Percentiles rank a stretch among this genome's conserved stretches.
These are phyloP conservation scores for Microdochium trichocladiopsis DNA, from an alignment of 2,329 filamentous ascomycete species.

Conservation along the genomic window DNA sequence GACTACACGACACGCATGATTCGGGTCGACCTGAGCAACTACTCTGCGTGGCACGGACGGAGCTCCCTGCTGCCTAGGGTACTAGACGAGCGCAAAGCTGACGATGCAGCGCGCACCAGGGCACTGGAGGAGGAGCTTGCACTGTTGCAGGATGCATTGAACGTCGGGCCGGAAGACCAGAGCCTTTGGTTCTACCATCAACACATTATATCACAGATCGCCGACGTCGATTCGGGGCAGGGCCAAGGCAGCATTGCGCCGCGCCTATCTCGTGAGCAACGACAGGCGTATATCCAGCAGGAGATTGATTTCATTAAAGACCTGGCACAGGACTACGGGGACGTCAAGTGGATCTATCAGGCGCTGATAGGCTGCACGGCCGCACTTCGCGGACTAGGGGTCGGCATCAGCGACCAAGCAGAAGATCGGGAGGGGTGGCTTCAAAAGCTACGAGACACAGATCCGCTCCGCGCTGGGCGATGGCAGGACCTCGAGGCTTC, in stretches of 20 bases:
- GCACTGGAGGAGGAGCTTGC: slow-evolving; percentile 75
- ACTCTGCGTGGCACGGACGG: slow-evolving; percentile 93
- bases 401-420: slow-evolving; percentile 10
- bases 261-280: not conserved
- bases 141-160: slow-evolving; percentile 70
- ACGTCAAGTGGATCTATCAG: slow-evolving; percentile 87
- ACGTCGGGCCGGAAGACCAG: slow-evolving; percentile 88
- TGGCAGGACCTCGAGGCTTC: slow-evolving; percentile 14
- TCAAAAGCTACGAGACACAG: slow-evolving; percentile 17
- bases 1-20: slow-evolving; percentile 90
- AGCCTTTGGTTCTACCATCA: slow-evolving; percentile 97
- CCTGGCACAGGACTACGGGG: slow-evolving; percentile 14
- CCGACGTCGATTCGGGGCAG: slow-evolving; percentile 28
- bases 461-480: slow-evolving; percentile 21
- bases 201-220: slow-evolving; percentile 68
- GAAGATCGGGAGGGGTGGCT: slow-evolving; percentile 18
- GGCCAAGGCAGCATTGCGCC: not conserved
- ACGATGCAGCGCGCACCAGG: slow-evolving; percentile 51
- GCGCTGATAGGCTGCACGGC: slow-evolving; percentile 70
- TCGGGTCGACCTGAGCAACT: slow-evolving; percentile 78
- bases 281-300: not conserved
- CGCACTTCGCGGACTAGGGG: slow-evolving; percentile 46
- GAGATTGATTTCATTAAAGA: not conserved
- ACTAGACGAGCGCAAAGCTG: slow-evolving; percentile 62
- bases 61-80: slow-evolving; percentile 75